Evolutionary conservation across 1,139 yeast species (phyloP).

Genomic region (Pichia sp.): DNA sequence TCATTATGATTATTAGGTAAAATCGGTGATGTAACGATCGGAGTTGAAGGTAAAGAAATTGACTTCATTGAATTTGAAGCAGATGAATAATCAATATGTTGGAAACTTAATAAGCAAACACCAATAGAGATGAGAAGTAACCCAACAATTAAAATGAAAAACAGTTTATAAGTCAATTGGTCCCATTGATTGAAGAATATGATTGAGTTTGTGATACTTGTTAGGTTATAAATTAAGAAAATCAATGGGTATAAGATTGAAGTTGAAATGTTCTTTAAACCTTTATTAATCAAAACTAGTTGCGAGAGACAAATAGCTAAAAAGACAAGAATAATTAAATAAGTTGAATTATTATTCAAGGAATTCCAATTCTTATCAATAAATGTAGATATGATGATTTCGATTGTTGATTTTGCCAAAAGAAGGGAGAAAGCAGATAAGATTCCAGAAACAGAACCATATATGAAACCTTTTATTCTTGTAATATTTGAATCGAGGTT

Average conservation of each 20-base stretch:
- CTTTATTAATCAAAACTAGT: conserved; percentile 66
- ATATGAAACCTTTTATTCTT: conserved; percentile 45
- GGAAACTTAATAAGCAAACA: conserved; percentile 47
- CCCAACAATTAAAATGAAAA: conserved; percentile 44
- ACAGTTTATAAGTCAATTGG: conserved; percentile 33
- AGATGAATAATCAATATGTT: conserved; percentile 15
- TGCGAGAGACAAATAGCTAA: conserved; percentile 68
- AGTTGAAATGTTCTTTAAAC: conserved; percentile 66
- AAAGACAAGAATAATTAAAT: conserved; percentile 52
- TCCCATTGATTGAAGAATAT: conserved; percentile 52
- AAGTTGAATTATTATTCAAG: conserved; percentile 31
- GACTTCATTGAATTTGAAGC: background rate
- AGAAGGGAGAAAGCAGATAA: conserved; percentile 81
- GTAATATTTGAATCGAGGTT: background rate
- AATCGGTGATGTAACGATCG: background rate
- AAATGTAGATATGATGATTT: conserved; percentile 48
- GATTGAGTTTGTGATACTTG: conserved; percentile 68
- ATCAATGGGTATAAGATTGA: conserved; percentile 78
- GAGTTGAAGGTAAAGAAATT: background rate
- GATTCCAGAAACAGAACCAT: conserved; percentile 69
- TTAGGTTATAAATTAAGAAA: conserved; percentile 73
- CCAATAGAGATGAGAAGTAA: conserved; percentile 44
- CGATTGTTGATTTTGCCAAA: conserved; percentile 78
- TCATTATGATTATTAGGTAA: too few species aligned
- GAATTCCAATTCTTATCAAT: conserved; percentile 26